Base-by-base conservation (phyloP, 768 basidiomycete species). In the Lactifluus echinatus region DNA sequence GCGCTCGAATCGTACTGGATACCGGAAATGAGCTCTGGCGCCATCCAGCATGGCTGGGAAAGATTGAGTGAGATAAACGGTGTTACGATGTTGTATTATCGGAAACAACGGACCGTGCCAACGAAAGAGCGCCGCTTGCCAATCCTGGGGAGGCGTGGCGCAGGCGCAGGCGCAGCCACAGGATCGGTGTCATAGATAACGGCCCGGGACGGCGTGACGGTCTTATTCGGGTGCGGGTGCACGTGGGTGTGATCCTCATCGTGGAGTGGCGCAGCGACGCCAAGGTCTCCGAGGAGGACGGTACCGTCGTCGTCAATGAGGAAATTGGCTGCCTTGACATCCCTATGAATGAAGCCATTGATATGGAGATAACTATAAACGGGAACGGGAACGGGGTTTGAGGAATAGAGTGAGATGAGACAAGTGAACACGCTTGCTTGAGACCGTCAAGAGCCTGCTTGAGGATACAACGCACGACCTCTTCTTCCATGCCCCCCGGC, bases 241-340 rank as follows among this genome's bases (percentile, higher is more conserved):
- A 53, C 26, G 7, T 64, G 59, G 14, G 75, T 72, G 60, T 74
- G 70, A n/a, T 68, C 70, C 12, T 89, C 84, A 60, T 92, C 88
- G 43, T 81, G 70, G 8, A 95, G 76, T 61, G 89, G 84, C 4
- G 89, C 91, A 0, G 93, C 92, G 24, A 95, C 93, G 4, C 94
- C 94, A 33, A 97, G 79, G 70, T 97, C 94, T 33, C 92, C 93
- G 12, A 96, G 73, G 3, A 97, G 79, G 31, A 96, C 90, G 0
- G 89, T 93, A 50, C 90, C 89, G 61, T 90, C 86, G 59, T 93
- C 87, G 63, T 94, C 92, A 52, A 95, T 82, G 48, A 97, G 84
- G 10, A 97, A 76, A 67, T 97, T 97, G 12, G 91, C 94, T 3
- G 92, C 91, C 71, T 97, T 97, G 65, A 97, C 70, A 66, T 97